These are phyloP conservation scores for Hygrophila difformis DNA, from an alignment of 257 asterid species.

Conservation along the genomic window DNA sequence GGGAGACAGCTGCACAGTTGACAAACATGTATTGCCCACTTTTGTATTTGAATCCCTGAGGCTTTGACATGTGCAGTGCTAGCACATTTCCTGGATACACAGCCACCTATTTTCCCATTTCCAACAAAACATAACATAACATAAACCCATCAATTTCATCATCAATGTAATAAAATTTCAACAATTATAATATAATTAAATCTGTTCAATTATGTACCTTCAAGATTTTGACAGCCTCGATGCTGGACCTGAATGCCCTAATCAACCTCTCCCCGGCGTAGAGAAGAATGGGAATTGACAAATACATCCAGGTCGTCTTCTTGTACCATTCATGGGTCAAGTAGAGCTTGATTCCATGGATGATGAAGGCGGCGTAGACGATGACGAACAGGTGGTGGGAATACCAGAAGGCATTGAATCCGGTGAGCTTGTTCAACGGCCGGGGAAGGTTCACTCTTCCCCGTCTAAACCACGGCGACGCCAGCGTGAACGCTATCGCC, in stretches of 20 bases:
- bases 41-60: conserved; percentile 59
- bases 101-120: conserved; percentile 37
- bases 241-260: conserved; percentile 69
- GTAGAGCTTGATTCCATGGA: conserved; percentile 49
- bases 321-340: conserved; percentile 47
- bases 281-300: conserved; percentile 63
- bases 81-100: conserved; percentile 69
- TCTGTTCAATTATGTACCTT: no score
- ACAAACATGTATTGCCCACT: conserved; percentile 67
- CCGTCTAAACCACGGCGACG: conserved; percentile 74
- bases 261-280: conserved; percentile 67
- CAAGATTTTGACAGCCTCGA: conserved; percentile 65
- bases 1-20: conserved; percentile 60
- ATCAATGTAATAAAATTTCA: not conserved
- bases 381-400: conserved; percentile 48
- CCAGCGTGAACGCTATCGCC: conserved; percentile 83
- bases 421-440: conserved; percentile 43
- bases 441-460: conserved; percentile 31
- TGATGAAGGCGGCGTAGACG: conserved; percentile 38
- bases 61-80: conserved; percentile 65
- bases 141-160: no score
- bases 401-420: conserved; percentile 70
- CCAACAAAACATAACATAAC: not conserved
- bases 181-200: no score
- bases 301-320: conserved; percentile 91